Evolutionary conservation across 345 rosid genomes (phyloP).

Genomic region (Syzygium oleosum): DNA sequence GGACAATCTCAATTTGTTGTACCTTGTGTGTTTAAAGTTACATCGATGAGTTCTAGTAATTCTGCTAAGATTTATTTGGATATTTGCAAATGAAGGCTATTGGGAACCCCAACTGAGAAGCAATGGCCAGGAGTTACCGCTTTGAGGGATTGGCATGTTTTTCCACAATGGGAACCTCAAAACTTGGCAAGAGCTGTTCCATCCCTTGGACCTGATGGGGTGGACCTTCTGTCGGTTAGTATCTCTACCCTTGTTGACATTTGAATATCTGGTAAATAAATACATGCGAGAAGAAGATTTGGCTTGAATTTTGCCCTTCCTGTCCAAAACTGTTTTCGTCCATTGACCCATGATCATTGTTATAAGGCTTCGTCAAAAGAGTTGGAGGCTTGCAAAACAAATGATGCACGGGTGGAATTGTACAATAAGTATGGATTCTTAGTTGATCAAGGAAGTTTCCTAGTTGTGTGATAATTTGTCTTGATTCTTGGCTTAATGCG

Average conservation of each 20-base stretch:
- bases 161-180: conserved; percentile 83
- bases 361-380: background rate
- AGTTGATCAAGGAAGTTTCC: background rate
- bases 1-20: background rate
- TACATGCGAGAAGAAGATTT: background rate
- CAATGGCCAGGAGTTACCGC: conserved; percentile 83
- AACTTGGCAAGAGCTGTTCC: conserved; percentile 64
- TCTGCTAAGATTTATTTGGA: background rate
- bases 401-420: background rate
- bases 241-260: background rate
- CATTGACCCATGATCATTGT: background rate
- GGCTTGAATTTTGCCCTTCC: background rate
- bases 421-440: background rate
- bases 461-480: background rate
- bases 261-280: background rate
- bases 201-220: conserved; percentile 63
- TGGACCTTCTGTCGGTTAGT: conserved; percentile 79
- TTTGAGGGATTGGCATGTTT: conserved; percentile 88
- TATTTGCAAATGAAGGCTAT: conserved; percentile 31
- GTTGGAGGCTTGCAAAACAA: background rate
- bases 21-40: background rate
- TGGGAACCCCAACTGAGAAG: conserved; percentile 85
- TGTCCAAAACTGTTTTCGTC: background rate
- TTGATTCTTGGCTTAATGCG: background rate
- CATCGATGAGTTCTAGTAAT: background rate